Conservation (phyloP, 2,329 filamentous ascomycete species). For the Cercospora sp. region DNA sequence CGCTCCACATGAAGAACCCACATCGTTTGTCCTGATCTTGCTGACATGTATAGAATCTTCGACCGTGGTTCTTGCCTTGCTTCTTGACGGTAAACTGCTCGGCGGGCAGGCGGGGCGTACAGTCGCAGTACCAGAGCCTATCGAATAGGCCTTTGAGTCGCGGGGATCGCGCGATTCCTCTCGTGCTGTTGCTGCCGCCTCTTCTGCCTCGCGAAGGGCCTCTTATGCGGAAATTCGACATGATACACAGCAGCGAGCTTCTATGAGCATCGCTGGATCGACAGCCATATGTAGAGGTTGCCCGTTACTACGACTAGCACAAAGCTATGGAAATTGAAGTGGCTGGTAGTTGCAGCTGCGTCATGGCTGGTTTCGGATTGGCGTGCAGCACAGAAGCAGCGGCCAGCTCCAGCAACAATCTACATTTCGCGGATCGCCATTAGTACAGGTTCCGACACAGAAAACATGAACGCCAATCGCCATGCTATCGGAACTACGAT, state of each 20-base stretch:
- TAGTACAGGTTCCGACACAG: background rate
- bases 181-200: slow-evolving; percentile 12
- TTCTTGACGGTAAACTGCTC: slow-evolving; percentile 60
- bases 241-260: background rate
- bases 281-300: background rate
- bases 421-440: background rate
- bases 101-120: slow-evolving; percentile 55
- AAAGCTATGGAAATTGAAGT: background rate
- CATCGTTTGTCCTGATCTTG: slow-evolving; percentile 51
- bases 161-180: background rate
- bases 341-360: background rate
- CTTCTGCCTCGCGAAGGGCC: slow-evolving; percentile 4
- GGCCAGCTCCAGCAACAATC: no score
- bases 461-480: background rate
- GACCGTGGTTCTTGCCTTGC: slow-evolving; percentile 55
- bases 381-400: background rate
- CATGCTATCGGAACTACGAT: background rate
- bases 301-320: background rate
- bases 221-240: background rate
- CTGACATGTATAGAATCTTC: slow-evolving; percentile 58
- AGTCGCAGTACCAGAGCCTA: slow-evolving; percentile 56
- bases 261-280: background rate
- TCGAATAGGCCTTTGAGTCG: slow-evolving; percentile 36
- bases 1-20: slow-evolving; percentile 60
- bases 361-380: background rate